Conservation (phyloP, 495 filamentous ascomycete genomes). For the Neurospora intermedia region DNA sequence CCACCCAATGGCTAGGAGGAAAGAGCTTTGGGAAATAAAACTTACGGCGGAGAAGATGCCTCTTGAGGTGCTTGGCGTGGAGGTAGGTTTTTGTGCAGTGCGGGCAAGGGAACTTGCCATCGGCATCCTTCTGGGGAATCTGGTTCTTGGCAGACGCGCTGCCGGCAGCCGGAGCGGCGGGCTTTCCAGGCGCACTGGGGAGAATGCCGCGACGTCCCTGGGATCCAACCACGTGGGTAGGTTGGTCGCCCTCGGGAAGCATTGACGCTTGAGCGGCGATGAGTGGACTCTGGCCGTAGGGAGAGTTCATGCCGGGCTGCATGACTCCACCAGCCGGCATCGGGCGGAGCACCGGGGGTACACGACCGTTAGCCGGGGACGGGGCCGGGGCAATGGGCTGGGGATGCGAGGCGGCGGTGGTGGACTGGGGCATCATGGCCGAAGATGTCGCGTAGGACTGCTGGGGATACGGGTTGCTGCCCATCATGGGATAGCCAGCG, state of each 20-base stretch:
- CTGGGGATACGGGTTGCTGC: slow-evolving; percentile 41
- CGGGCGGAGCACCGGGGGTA: slow-evolving; percentile 43
- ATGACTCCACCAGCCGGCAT: slow-evolving; percentile 55
- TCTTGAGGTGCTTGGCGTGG: slow-evolving; percentile 94
- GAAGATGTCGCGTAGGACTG: slow-evolving; percentile 48
- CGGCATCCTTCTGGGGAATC: slow-evolving; percentile 84
- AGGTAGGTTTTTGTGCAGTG: slow-evolving; percentile 97
- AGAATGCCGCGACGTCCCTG: slow-evolving; percentile 83
- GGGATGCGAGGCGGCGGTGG: slow-evolving; percentile 54
- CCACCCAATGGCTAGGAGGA: slow-evolving; percentile 4
- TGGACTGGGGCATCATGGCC: slow-evolving; percentile 54
- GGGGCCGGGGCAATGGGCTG: slow-evolving; percentile 65
- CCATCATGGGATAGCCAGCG: slow-evolving; percentile 35
- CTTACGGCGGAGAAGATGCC: slow-evolving; percentile 91
- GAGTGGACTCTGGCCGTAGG: slow-evolving; percentile 37
- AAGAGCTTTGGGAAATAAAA: slow-evolving; percentile 14
- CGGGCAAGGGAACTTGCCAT: slow-evolving; percentile 94
- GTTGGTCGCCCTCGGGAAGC: slow-evolving; percentile 44
- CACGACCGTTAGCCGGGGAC: slow-evolving; percentile 45
- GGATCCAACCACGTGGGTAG: slow-evolving; percentile 84
- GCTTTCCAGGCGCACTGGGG: slow-evolving; percentile 78
- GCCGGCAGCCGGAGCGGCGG: slow-evolving; percentile 47
- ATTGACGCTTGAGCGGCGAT: slow-evolving; percentile 32
- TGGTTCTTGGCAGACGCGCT: slow-evolving; percentile 62
- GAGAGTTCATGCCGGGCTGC: slow-evolving; percentile 38